Evolutionary conservation across 805 yeast genomes (phyloP), one percentile per base, ranked within the genome.

Genomic region (Candida montana): DNA sequence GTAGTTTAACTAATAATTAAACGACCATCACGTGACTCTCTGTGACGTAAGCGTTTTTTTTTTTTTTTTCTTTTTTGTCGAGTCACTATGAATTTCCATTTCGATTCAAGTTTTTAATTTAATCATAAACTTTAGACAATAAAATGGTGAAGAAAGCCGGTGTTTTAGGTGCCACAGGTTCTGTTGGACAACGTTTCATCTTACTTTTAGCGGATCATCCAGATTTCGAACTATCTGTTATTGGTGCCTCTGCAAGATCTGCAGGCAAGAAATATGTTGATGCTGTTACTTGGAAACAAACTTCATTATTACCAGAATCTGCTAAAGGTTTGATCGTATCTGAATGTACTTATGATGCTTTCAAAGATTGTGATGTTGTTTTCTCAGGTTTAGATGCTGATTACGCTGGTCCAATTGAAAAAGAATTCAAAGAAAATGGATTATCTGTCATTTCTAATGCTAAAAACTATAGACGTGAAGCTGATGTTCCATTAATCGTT

Each of bases 131-230:
- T 21, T 21, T 9, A 6, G 6, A 7, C 9, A 7, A 17, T 8
- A 41, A 39, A 40, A 64, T 61, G 66, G 61, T 54, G 42, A 70
- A 67, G 59, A 59, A 67, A 42, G 75, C 74, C 52, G 99, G 99
- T 70, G 97, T 93, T 53, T 72, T 91, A 47, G 99, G 99, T 38
- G 98, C 98, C 51, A 91, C 99, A 11, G 99, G 99, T 40, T 81
- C 95, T 33, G 99, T 93, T 30, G 99, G 99, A 43, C 99, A 93
- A 66, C 77, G 98, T 54, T 93, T 93, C 62, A 90, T 93, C 47
- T 70, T 91, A 36, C 70, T 93, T 37, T 71, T 93, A 49, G 75
- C 89, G 3, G 68, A 84, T 48, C 97, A 93, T 61, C 98, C 98
- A 20, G 87, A 87, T 46, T 89, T 93, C 56, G 88, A 88, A 62